phyloP scores from a whole-genome alignment of 768 basidiomycete species.

The Lactifluus volemus region DNA sequence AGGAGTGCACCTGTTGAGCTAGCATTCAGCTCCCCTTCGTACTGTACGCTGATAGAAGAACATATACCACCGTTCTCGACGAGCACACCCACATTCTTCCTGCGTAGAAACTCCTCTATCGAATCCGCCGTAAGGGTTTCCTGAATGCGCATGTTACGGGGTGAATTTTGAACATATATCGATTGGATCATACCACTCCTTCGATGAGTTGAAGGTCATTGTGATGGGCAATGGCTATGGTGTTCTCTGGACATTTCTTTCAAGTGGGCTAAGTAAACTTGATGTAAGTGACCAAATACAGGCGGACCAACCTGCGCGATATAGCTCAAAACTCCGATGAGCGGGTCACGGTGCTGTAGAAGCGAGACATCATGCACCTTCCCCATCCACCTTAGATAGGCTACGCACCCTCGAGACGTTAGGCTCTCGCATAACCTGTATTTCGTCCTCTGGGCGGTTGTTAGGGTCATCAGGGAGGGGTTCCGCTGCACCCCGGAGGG shows the following conservation, averaged over 20 bases:
- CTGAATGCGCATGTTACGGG: neutral
- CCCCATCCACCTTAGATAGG: neutral
- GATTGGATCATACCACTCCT: neutral
- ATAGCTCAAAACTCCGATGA: conserved; percentile 2
- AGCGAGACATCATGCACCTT: neutral
- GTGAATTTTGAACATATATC: neutral
- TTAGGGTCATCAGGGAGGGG: neutral
- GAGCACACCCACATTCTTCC: neutral
- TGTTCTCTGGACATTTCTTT: conserved; percentile 1
- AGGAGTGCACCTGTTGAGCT: neutral
- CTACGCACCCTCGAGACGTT: neutral
- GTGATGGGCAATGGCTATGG: conserved; percentile 5
- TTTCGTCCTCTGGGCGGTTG: neutral
- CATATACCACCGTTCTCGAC: conserved; percentile 4
- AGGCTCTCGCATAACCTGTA: neutral
- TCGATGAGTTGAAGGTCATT: conserved; percentile 3
- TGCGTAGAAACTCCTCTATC: neutral
- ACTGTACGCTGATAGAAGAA: neutral
- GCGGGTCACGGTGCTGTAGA: conserved; percentile 2
- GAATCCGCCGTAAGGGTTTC: neutral
- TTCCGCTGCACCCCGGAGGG: neutral
- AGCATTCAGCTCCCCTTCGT: neutral
- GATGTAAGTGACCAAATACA: neutral
- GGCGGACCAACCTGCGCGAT: conserved; percentile 2
- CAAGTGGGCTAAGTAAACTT: neutral